Evolutionary conservation across 2,329 filamentous ascomycete species (phyloP).

Genomic region (Diaporthe aspalathi): DNA sequence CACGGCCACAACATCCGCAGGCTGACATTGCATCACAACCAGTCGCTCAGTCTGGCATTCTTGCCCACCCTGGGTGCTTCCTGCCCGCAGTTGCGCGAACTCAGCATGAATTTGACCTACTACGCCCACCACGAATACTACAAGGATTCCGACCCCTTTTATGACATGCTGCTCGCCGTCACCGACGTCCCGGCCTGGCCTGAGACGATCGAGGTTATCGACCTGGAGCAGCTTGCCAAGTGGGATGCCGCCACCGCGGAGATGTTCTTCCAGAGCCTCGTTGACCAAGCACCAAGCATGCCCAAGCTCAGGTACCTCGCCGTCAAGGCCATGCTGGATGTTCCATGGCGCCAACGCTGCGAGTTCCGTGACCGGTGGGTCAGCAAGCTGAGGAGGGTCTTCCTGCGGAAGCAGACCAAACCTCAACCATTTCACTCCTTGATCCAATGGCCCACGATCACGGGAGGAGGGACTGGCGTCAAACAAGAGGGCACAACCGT

Average conservation of each 20-base stretch:
- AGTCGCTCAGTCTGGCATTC: constrained; percentile 81
- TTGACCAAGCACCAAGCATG: constrained; percentile 75
- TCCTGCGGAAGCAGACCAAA: constrained; percentile 58
- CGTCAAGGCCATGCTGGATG: constrained; percentile 82
- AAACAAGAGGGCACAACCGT: constrained; percentile 2
- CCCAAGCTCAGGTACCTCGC: constrained; percentile 75
- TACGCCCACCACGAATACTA: constrained; percentile 76
- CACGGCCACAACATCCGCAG: constrained; percentile 76
- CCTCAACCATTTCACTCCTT: constrained; percentile 38
- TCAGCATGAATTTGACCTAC: constrained; percentile 84
- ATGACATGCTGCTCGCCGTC: constrained; percentile 73
- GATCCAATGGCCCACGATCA: constrained; percentile 35
- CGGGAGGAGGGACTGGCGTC: constrained; percentile 1
- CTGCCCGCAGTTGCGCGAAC: constrained; percentile 76
- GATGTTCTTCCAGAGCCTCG: constrained; percentile 82
- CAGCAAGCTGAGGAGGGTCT: constrained; percentile 74
- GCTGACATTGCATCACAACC: constrained; percentile 81
- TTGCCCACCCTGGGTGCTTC: constrained; percentile 71
- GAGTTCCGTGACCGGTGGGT: constrained; percentile 84
- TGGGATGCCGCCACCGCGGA: constrained; percentile 78
- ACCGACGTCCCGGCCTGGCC: constrained; percentile 84
- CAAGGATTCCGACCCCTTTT: constrained; percentile 80
- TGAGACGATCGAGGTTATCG: constrained; percentile 73
- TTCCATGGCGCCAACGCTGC: constrained; percentile 84
- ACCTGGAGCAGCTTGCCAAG: constrained; percentile 81